Evolutionary conservation across 148 eudicot genomes (phyloP), one percentile per base, ranked within the genome.

Genomic region (Rhododendron simsii): DNA sequence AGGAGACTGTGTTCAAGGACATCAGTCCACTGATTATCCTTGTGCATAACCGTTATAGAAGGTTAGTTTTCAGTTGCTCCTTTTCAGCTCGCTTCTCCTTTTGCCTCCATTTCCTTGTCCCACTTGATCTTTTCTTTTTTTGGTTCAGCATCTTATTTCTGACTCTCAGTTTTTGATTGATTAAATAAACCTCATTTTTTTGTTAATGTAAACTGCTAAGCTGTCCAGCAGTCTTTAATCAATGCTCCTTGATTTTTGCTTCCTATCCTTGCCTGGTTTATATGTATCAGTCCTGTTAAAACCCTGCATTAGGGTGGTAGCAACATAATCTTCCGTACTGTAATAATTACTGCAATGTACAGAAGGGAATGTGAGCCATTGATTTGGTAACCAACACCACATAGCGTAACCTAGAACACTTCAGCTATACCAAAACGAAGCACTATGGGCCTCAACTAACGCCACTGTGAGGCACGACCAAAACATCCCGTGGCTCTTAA

Each of bases 41-140:
- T 80, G 98, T 95, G 37, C 98, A 97, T 84, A 97, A 97, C 86
- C 99, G 99, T 57, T 97, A 97, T 80, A 94, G 89, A 93, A 95
- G 99, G 99, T 94, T 85, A 59, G 87, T 78, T 75, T 67, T 86
- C 50, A 61, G 61, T 55, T 85, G 28, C 59, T 59, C 48, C 53
- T 18, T 51, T 84, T 39, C 16, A 3, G 76, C 69, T 28, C 63
- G 20, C 61, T 78, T 85, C 11, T 30, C 18, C 35, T 30, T 69
- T 13, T 39, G 44, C 81, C 41, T 63, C 23, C 1, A 7, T 63
- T 61, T n/a, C 67, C 4, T 71, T n/a, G 15, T 81, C 55, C 18
- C 37, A 48, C 15, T 48, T 30, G 1, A 79, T 45, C 71, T 21
- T 71, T 73, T 30, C 16, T 28, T 28, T 69, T 69, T 28, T 30